Evolutionary conservation across 148 eudicot genomes (phyloP), one percentile per base, ranked within the genome.

Genomic region (Mesembryanthemum crystallinum): DNA sequence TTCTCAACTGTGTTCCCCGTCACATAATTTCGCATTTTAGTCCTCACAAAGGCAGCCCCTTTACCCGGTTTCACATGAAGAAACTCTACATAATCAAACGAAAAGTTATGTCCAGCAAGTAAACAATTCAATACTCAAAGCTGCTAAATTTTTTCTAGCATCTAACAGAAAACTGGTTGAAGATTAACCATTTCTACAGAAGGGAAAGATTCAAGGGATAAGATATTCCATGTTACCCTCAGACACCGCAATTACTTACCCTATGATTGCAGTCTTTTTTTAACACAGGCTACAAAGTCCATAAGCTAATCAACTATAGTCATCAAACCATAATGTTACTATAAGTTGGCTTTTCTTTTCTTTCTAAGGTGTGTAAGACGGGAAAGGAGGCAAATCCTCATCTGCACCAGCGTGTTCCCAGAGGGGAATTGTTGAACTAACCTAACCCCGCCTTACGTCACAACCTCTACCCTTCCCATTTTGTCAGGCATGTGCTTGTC

Each of bases 41-140:
- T 94, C 89, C 98, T 89, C 74, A 94, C 96, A 88, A 85, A 94
- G 8, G 98, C 98, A 77, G 98, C 98, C 73, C 98, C 98, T 89
- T 94, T 94, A 76, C 98, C 98, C 52, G 98, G 98, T 75, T 94
- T 94, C 68, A 94, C 98, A 79, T 94, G 98, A 74, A 94, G 96
- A 81, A 94, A 94, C 83, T 91, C 98, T 93, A 74, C 71, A 59
- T 65, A 57, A 27, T 79, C 29, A 43, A 63, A 23, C 35, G 54
- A 79, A 29, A 45, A 10, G 29, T 57, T 45, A 59, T 27, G 51
- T 43, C 30, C 68, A 78, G 37, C 59, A 47, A 15, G 59, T 51
- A 15, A 29, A 69, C 30, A 21, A 15, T 29, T 39, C 4, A 28
- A 20, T 69, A 49, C 21, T 42, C 24, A n/a, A 67, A 27, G 54